These are phyloP conservation scores for Monascus purpureus DNA, from an alignment of 495 filamentous ascomycete species.

Conservation along the genomic window DNA sequence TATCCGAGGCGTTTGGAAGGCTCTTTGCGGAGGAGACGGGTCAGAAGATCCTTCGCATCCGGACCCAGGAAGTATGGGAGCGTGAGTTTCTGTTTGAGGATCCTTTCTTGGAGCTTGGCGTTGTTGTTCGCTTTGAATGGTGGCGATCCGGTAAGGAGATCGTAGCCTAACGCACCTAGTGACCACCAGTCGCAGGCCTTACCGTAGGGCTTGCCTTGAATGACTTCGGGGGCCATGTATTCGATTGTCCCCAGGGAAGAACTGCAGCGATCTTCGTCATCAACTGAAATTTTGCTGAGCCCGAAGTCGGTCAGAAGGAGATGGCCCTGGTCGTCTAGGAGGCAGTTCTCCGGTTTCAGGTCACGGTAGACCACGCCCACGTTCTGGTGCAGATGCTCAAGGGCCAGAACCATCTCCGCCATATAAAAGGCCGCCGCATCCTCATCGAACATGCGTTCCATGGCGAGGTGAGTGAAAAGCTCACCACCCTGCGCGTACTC, in stretches of 20 bases:
- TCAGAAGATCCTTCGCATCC: slow-evolving; percentile 88
- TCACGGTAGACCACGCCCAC: slow-evolving; percentile 94
- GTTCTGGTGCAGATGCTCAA: slow-evolving; percentile 81
- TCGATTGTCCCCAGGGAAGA: slow-evolving; percentile 82
- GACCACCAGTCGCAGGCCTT: slow-evolving; percentile 98
- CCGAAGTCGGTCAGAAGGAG: slow-evolving; percentile 94
- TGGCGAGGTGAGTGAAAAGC: slow-evolving; percentile 76
- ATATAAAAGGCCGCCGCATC: slow-evolving; percentile 88
- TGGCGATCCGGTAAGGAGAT: slow-evolving; percentile 78
- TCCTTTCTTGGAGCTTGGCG: slow-evolving; percentile 84
- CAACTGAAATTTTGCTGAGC: slow-evolving; percentile 84
- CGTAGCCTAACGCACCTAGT: slow-evolving; percentile 78
- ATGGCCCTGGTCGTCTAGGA: slow-evolving; percentile 82
- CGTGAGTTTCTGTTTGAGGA: slow-evolving; percentile 74
- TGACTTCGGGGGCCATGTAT: slow-evolving; percentile 97
- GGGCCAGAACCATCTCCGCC: slow-evolving; percentile 89
- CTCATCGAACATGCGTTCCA: slow-evolving; percentile 86
- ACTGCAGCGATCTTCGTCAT: slow-evolving; percentile 64
- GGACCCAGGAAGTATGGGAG: slow-evolving; percentile 78
- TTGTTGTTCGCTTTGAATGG: slow-evolving; percentile 86
- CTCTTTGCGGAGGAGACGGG: slow-evolving; percentile 77
- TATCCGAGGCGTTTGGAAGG: slow-evolving; percentile 75
- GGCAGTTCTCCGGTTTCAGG: slow-evolving; percentile 94
- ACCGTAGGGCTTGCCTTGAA: slow-evolving; percentile 68
- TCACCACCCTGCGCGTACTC: slow-evolving; percentile 98